These are phyloP conservation scores for Herpetomonas muscarum DNA, from an alignment of 208 protist genomes.

Conservation along the genomic window DNA sequence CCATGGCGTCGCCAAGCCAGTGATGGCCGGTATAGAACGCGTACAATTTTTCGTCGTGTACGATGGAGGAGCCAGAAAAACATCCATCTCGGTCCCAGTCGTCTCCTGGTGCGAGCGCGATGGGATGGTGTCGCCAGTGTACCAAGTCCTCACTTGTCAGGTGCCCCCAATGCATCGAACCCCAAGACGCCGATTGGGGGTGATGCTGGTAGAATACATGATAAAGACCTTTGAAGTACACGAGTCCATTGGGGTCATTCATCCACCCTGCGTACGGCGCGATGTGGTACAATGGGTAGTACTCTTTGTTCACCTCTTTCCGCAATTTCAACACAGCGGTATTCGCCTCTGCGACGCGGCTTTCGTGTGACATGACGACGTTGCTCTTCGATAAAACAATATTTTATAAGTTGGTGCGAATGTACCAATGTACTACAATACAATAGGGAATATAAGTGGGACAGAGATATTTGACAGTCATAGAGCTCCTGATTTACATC, in stretches of 20 bases:
- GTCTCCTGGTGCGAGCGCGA: constrained; percentile 51
- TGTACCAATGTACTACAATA: too few relatives aligned
- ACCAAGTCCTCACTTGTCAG: constrained; percentile 56
- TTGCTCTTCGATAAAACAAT: too few relatives aligned
- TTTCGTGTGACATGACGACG: constrained; percentile 34
- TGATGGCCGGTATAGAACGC: constrained; percentile 66
- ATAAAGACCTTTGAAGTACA: constrained; percentile 52
- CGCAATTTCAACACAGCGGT: constrained; percentile 32
- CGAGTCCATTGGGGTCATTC: constrained; percentile 42
- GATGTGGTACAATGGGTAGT: constrained; percentile 53
- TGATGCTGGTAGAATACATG: constrained; percentile 68
- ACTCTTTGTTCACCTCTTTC: constrained; percentile 33
- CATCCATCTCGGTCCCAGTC: constrained; percentile 61
- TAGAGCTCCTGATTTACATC: too few relatives aligned
- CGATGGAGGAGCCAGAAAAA: constrained; percentile 38
- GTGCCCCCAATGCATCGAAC: constrained; percentile 65
- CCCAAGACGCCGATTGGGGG: constrained; percentile 35
- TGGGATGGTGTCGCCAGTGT: constrained; percentile 56
- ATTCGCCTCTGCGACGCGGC: constrained; percentile 35
- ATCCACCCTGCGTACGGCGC: constrained; percentile 48
- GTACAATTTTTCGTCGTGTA: constrained; percentile 53
- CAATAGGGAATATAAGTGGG: too few relatives aligned
- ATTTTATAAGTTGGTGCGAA: too few relatives aligned
- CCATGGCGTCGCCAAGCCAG: constrained; percentile 35
- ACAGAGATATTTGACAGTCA: too few relatives aligned